phyloP scores from a whole-genome alignment of 805 yeast genomes.

The Candida michaelii region DNA sequence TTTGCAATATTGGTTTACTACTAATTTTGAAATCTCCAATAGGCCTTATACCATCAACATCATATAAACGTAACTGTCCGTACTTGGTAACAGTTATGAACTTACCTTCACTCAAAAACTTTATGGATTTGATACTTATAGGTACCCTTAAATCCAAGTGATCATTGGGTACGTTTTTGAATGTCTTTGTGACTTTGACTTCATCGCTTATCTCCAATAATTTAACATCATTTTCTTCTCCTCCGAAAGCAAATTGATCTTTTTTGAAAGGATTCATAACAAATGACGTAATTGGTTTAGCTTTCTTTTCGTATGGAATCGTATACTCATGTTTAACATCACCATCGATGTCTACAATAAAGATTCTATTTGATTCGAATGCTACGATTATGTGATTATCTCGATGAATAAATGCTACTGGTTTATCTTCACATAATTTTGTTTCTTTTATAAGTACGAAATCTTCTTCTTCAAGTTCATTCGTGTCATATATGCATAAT shows the following conservation, averaged over 20 bases:
- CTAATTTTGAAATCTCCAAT: slow-evolving; percentile 51
- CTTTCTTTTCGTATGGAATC: slow-evolving; percentile 15
- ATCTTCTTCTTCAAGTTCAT: slow-evolving; percentile 13
- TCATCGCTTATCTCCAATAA: slow-evolving; percentile 40
- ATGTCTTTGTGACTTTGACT: slow-evolving; percentile 12
- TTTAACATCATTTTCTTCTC: slow-evolving; percentile 74
- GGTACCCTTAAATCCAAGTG: slow-evolving; percentile 79
- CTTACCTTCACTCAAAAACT: slow-evolving; percentile 40
- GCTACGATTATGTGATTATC: slow-evolving; percentile 42
- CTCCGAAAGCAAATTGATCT: slow-evolving; percentile 76
- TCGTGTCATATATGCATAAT: slow-evolving; percentile 37
- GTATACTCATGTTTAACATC: slow-evolving; percentile 21
- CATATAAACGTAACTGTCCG: slow-evolving; percentile 77
- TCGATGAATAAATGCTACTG: slow-evolving; percentile 30
- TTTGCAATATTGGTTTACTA: slow-evolving; percentile 52
- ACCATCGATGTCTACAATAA: slow-evolving; percentile 33
- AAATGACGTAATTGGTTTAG: slow-evolving; percentile 51
- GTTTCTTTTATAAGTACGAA: slow-evolving; percentile 36
- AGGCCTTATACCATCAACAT: slow-evolving; percentile 72
- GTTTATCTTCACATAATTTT: slow-evolving; percentile 23
- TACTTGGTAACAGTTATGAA: slow-evolving; percentile 68
- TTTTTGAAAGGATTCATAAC: slow-evolving; percentile 46
- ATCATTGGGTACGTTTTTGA: slow-evolving; percentile 78
- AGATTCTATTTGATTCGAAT: slow-evolving; percentile 45
- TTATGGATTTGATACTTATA: slow-evolving; percentile 67